Evolutionary conservation across 2,329 filamentous ascomycete genomes (phyloP).

Genomic region (Hypoxylon sp.): DNA sequence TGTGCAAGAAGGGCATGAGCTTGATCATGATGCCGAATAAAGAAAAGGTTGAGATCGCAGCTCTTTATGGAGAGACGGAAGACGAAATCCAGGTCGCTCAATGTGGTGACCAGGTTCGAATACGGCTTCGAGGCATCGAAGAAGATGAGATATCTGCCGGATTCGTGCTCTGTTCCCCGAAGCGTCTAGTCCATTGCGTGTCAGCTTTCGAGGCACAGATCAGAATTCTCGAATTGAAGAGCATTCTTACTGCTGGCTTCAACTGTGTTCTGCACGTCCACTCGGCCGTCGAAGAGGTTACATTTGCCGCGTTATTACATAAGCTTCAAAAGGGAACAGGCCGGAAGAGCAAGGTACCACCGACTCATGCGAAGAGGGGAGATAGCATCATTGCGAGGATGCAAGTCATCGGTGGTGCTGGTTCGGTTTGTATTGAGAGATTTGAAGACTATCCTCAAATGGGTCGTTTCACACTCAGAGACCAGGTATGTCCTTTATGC

Average conservation of each 20-base stretch:
- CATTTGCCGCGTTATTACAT: constrained; percentile 87
- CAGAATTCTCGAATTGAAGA: constrained; percentile 93
- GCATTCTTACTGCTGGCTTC: constrained; percentile 92
- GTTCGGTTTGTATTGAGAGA: constrained; percentile 89
- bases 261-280: constrained; percentile 99
- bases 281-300: constrained; percentile 97
- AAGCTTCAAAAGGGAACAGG: constrained; percentile 95
- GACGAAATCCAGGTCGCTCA: constrained; percentile 86
- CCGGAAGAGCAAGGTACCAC: constrained; percentile 91
- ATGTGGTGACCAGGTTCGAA: constrained; percentile 93
- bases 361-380: constrained; percentile 86
- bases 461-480: constrained; percentile 89
- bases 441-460: constrained; percentile 98
- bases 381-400: constrained; percentile 92
- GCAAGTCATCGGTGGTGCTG: constrained; percentile 86
- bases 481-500: constrained; percentile 72
- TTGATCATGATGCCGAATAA: constrained; percentile 97
- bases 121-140: constrained; percentile 93
- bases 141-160: constrained; percentile 97
- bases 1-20: constrained; percentile 88
- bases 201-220: constrained; percentile 95
- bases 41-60: constrained; percentile 81
- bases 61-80: constrained; percentile 94
- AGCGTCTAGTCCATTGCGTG: constrained; percentile 93
- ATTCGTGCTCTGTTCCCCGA: constrained; percentile 95